phyloP scores from a whole-genome alignment of 2,329 filamentous ascomycete genomes.

The Colletotrichum liriopes region DNA sequence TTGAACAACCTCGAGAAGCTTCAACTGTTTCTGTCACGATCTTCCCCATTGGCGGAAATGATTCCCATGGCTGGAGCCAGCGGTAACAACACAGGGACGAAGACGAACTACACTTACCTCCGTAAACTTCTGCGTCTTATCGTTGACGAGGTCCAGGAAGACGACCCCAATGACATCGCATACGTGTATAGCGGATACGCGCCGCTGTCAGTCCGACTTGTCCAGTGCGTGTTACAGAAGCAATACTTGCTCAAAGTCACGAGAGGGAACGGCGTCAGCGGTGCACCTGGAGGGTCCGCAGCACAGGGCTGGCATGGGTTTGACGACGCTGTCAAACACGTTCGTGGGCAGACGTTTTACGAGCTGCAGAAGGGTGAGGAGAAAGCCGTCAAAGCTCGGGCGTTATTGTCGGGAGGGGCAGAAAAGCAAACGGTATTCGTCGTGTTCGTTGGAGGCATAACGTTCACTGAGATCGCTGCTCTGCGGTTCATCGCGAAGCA shows the following conservation, averaged over 20 bases:
- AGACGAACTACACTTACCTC: conserved; percentile 92
- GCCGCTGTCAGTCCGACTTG: conserved; percentile 89
- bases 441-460: conserved; percentile 98
- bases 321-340: conserved; percentile 91
- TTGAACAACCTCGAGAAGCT: conserved; percentile 91
- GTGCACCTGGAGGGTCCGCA: conserved; percentile 59
- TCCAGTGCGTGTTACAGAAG: conserved; percentile 95
- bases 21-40: conserved; percentile 84
- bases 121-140: conserved; percentile 91
- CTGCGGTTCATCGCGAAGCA: conserved; percentile 90
- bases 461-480: conserved; percentile 95
- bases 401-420: conserved; percentile 82
- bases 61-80: conserved; percentile 79
- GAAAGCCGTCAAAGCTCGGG: conserved; percentile 89
- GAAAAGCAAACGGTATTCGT: conserved; percentile 91
- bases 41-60: conserved; percentile 84
- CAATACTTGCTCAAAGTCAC: conserved; percentile 82
- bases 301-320: conserved; percentile 93
- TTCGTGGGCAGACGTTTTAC: conserved; percentile 90
- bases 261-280: conserved; percentile 70
- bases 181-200: conserved; percentile 99
- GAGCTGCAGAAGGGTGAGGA: conserved; percentile 93
- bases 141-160: conserved; percentile 96
- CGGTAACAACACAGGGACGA: conserved; percentile 75
- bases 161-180: conserved; percentile 94